Conservation (phyloP, 2,329 filamentous ascomycete species). For the Bipolaris victoriae region DNA sequence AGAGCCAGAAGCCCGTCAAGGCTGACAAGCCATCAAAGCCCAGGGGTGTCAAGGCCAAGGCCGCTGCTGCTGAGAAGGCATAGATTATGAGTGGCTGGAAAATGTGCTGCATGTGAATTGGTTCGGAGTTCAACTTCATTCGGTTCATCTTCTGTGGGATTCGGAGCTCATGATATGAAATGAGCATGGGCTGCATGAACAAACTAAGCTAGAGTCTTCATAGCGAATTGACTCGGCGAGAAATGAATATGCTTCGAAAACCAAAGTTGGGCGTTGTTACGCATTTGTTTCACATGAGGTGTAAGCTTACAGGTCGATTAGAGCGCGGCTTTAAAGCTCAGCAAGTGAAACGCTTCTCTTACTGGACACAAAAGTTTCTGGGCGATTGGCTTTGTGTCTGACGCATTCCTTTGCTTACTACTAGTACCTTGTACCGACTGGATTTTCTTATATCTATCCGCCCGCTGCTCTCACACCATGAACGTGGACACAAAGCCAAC, state of each 20-base stretch:
- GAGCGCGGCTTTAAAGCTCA: neutral
- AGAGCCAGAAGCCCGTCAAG: slow-evolving; percentile 80
- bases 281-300: neutral
- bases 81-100: slow-evolving; percentile 27
- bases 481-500: neutral
- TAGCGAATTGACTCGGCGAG: slow-evolving; percentile 17
- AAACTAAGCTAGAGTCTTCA: slow-evolving; percentile 17
- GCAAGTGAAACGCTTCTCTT: neutral
- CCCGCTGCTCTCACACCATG: neutral
- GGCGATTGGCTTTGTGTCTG: neutral
- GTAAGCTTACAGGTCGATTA: neutral
- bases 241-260: slow-evolving; percentile 21
- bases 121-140: slow-evolving; percentile 30
- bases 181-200: slow-evolving; percentile 19
- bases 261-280: neutral
- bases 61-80: slow-evolving; percentile 57
- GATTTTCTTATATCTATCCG: neutral
- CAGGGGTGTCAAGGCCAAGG: slow-evolving; percentile 79
- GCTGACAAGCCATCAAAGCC: slow-evolving; percentile 73
- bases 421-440: neutral
- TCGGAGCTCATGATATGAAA: slow-evolving; percentile 19
- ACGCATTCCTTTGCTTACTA: neutral
- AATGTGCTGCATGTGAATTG: slow-evolving; percentile 18
- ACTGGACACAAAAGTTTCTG: neutral
- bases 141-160: slow-evolving; percentile 25